Base-by-base conservation (phyloP, 2,329 filamentous ascomycete genomes). In the Phaeosphaeriaceae sp. region DNA sequence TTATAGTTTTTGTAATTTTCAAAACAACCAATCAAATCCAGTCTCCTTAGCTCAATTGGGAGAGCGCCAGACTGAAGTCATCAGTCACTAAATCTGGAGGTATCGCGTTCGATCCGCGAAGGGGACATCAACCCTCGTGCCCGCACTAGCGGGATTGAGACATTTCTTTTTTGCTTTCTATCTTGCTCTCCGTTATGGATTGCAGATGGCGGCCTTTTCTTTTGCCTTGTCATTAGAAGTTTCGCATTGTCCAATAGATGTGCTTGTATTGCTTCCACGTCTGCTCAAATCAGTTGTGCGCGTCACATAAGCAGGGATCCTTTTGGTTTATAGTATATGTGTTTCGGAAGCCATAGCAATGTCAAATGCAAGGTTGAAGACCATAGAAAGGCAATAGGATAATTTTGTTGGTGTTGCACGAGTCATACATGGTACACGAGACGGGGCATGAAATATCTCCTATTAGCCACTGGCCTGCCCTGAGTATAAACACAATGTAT, bases 31-130 rank as follows among this genome's bases (percentile, higher is more conserved):
- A 61, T 62, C 54, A 62, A 45, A 64, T 64, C 56, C 58, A 60
- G 64, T 69, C 66, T 65, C 65, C 62, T 70, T 70, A 70, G 67
- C 67, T 70, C 67, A 70, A 66, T 70, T 70, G 67, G 67, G 67
- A 70, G 67, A 70, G 67, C 67, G 67, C 67, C 67, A 70, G 67
- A 70, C 67, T 70, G 67, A 70, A 70, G 67, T 67, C 58, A 47
- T 68, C 65, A 57, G 67, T 70, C 66, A 67, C 61, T 62, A 68
- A 66, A 70, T 68, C 67, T 70, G 67, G 67, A 70, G 67, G 67
- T 69, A 69, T 65, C 57, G 62, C 57, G 62, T 65, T 65, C 62
- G 62, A 65, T 65, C 62, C 62, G 57, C 62, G 57, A 65, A 65
- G 56, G 62, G 62, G 62, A 65, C 62, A 61, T 53, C 19, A 53